Evolutionary conservation across 2,329 filamentous ascomycete genomes (phyloP).

Genomic region (Botrytis hyacinthi): DNA sequence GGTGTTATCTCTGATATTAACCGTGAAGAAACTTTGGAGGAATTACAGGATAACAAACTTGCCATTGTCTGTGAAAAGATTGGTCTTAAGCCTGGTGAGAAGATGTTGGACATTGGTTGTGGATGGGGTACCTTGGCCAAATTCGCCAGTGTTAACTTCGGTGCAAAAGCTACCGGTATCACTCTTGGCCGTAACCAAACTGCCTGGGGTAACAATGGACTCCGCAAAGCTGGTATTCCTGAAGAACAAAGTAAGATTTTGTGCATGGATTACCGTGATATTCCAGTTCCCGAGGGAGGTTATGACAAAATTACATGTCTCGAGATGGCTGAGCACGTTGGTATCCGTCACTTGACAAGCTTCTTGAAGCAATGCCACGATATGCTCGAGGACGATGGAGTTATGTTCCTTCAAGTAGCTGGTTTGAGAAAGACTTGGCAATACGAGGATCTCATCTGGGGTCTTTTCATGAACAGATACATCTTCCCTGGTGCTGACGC

Average conservation of each 20-base stretch:
- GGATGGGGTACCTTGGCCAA: constrained; percentile 96
- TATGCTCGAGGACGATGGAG: constrained; percentile 94
- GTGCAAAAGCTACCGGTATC: constrained; percentile 77
- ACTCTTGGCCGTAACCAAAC: constrained; percentile 96
- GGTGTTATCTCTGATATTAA: constrained; percentile 87
- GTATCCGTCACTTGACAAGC: constrained; percentile 77
- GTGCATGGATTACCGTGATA: constrained; percentile 97
- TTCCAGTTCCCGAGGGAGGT: constrained; percentile 70
- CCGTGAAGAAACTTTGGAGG: constrained; percentile 85
- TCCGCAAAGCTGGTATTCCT: constrained; percentile 76
- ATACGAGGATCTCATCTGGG: constrained; percentile 97
- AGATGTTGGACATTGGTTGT: constrained; percentile 90
- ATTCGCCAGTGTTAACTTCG: constrained; percentile 90
- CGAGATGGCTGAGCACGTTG: constrained; percentile 98
- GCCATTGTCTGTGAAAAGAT: constrained; percentile 96
- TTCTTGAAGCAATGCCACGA: constrained; percentile 88
- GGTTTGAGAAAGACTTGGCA: constrained; percentile 95
- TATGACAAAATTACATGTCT: constrained; percentile 97
- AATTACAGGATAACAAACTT: constrained; percentile 97
- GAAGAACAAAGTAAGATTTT: constrained; percentile 89
- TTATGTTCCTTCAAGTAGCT: constrained; percentile 94
- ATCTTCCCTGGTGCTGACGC: constrained; percentile 97
- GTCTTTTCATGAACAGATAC: constrained; percentile 99
- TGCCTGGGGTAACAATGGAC: constrained; percentile 89
- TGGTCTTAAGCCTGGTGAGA: constrained; percentile 74